These are phyloP conservation scores for Cystoderma amianthinum DNA, from an alignment of 768 basidiomycete species.

Conservation along the genomic window DNA sequence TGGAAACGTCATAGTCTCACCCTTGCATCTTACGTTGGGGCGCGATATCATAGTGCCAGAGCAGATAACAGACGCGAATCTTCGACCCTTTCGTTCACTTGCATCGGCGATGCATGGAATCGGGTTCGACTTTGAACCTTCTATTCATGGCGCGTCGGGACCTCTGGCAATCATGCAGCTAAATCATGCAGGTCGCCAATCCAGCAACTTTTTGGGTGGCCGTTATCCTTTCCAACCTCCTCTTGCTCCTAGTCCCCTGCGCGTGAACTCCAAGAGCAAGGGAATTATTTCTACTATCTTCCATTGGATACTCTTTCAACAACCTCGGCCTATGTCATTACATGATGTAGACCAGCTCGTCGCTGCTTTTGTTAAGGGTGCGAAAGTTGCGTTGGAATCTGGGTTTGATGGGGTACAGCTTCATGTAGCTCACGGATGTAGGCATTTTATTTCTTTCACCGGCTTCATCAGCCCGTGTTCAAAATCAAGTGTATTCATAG, in stretches of 20 bases:
- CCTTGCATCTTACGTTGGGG: constrained; percentile 60
- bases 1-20: constrained; percentile 73
- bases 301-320: constrained; percentile 52
- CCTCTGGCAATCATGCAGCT: constrained; percentile 75
- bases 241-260: constrained; percentile 63
- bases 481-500: too few species aligned
- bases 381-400: constrained; percentile 50
- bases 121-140: background rate
- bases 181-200: constrained; percentile 80
- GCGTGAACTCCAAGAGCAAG: constrained; percentile 26
- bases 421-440: constrained; percentile 84
- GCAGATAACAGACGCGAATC: constrained; percentile 27
- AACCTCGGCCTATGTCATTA: constrained; percentile 50
- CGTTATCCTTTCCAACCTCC: constrained; percentile 55
- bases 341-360: constrained; percentile 58
- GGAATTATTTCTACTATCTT: constrained; percentile 26
- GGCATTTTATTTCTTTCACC: constrained; percentile 21
- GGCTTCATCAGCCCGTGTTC: too few species aligned
- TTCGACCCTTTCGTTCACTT: constrained; percentile 44
- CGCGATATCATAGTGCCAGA: constrained; percentile 62
- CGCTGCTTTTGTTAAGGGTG: constrained; percentile 59
- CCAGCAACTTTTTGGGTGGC: constrained; percentile 64
- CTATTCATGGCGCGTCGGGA: constrained; percentile 5
- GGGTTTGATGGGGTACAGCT: constrained; percentile 87
- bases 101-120: constrained; percentile 43